Evolutionary conservation across 208 protist species (phyloP), one percentile per base, ranked within the genome.

Genomic region (Balamuthia mandrillaris): DNA sequence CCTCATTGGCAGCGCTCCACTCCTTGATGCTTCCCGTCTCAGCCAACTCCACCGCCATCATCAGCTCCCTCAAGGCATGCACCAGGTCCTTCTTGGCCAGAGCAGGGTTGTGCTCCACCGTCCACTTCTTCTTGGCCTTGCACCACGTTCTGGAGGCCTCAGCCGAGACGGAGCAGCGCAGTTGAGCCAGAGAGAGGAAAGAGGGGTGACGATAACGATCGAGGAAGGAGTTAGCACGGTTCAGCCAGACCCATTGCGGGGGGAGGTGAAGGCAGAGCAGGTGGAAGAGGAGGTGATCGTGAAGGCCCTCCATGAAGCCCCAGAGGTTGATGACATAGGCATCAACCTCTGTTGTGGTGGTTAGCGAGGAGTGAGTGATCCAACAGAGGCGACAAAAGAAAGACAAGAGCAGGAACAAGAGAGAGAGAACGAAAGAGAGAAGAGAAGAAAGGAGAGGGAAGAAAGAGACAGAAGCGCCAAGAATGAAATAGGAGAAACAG

Each of bases 121-220:
- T 75, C 66, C 66, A 75, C 66, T 75, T 75, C 66, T 75, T 75
- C 27, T 45, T 21, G 5, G 66, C 66, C 44, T 75, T 75, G 21
- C 47, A 39, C 66, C 66, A 75, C 10, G 66, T 75, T 21, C 66
- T 39, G 21, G 66, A 45, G 12, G 66, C 37, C 27, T 75, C 66
- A 29, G 66, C 66, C 24, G 66, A 75, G 14, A 75, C 66, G 4
- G 66, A 18, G 16, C 42, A 75, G 14, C 66, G 29, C 7, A 75
- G 66, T 33, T 47, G 12, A 4, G 66, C 42, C 66, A 75, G 39
- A 24, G 66, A 65, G 24, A 27, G 58, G 58, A 31, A 18, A 65
- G 10, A 10, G 10, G 58, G 9, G 24, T 31, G 10, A 29, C 58
- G 10, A 29, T 31, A 65, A 65, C 31, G 29, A 31, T 10, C 7